These are phyloP conservation scores for Sporobolomyces phaffii DNA, from an alignment of 768 basidiomycete genomes.

Conservation along the genomic window DNA sequence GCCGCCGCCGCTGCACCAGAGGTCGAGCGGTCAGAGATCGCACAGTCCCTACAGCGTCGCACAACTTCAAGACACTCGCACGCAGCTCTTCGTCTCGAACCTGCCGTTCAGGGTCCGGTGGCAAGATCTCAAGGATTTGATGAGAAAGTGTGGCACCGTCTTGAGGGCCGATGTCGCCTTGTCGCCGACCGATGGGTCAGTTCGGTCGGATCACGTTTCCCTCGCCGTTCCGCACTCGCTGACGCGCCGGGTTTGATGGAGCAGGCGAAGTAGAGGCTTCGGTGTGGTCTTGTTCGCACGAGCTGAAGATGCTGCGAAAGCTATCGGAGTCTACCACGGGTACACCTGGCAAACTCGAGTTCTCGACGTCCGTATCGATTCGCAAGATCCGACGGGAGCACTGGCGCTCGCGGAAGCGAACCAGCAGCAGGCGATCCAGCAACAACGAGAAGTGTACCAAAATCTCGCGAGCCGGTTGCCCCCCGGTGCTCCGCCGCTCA, in stretches of 20 bases:
- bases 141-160: conserved; percentile 87
- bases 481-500: not conserved
- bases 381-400: conserved; percentile 41
- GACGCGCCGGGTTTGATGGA: conserved; percentile 55
- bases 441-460: conserved; percentile 5
- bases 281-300: conserved; percentile 91
- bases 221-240: conserved; percentile 45
- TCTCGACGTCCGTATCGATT: conserved; percentile 44
- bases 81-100: conserved; percentile 94
- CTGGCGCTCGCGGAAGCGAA: conserved; percentile 41
- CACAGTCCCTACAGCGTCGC: not conserved
- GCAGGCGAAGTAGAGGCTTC: conserved; percentile 84
- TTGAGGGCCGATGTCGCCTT: conserved; percentile 54
- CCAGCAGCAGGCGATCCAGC: conserved; percentile 34
- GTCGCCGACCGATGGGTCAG: conserved; percentile 40
- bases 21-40: not conserved
- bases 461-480: not conserved
- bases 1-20: not conserved
- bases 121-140: conserved; percentile 96
- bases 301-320: conserved; percentile 88
- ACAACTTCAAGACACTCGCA: conserved; percentile 63
- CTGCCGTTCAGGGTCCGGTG: conserved; percentile 94
- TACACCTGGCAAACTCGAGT: conserved; percentile 59
- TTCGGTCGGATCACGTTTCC: not conserved
- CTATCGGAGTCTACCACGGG: conserved; percentile 94